Evolutionary conservation across 768 basidiomycete species (phyloP).

Genomic region (Trametes coccinea): DNA sequence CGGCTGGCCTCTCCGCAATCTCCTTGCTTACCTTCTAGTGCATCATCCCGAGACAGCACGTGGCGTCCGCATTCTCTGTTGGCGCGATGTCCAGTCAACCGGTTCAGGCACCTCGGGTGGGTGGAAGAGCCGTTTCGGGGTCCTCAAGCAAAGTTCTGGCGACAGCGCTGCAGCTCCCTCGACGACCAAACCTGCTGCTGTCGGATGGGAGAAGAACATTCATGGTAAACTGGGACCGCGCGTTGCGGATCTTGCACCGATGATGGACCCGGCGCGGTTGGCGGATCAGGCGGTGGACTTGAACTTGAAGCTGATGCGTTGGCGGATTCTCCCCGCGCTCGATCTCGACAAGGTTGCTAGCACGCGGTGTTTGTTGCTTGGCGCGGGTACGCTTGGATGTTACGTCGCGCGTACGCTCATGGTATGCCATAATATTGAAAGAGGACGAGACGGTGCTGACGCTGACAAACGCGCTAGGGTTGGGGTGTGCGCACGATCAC

Average conservation of each 20-base stretch:
- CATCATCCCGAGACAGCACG: conserved; percentile 62
- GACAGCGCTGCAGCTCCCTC: background rate
- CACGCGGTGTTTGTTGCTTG: conserved; percentile 83
- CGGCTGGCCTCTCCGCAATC: conserved; percentile 90
- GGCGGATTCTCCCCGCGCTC: conserved; percentile 89
- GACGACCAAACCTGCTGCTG: conserved; percentile 55
- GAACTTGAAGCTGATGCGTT: conserved; percentile 96
- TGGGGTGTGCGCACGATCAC: conserved; percentile 97
- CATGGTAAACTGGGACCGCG: conserved; percentile 86
- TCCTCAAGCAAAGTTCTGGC: conserved; percentile 40
- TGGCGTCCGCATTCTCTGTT: conserved; percentile 67
- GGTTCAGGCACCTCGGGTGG: conserved; percentile 28
- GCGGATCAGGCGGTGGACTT: conserved; percentile 98
- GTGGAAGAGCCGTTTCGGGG: conserved; percentile 69
- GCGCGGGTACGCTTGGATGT: conserved; percentile 95
- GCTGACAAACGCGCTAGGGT: conserved; percentile 49
- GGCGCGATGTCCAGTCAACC: conserved; percentile 66
- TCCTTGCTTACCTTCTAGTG: conserved; percentile 85
- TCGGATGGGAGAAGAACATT: conserved; percentile 95
- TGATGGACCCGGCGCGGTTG: conserved; percentile 95
- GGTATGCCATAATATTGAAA: conserved; percentile 45
- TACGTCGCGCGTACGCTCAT: conserved; percentile 92
- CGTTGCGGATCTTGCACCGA: conserved; percentile 86
- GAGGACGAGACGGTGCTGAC: background rate
- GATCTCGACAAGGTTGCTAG: conserved; percentile 83